Base-by-base conservation (phyloP, 345 rosid species). In the Citrus mangshanensis region DNA sequence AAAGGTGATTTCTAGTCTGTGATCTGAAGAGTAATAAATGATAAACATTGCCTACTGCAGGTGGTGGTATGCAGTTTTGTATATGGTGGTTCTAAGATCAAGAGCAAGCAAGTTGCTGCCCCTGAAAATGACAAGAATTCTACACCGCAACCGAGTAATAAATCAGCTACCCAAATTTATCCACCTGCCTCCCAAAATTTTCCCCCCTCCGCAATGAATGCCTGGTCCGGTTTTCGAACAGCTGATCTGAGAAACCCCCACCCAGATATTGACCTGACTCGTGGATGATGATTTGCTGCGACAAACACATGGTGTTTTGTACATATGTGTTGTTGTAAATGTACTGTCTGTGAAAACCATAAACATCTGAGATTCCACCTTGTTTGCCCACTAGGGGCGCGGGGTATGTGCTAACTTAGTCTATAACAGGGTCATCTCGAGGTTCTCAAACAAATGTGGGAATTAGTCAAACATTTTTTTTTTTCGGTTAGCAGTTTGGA, bases 1-100 rank as follows among this genome's bases (percentile, higher is more conserved):
- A 12, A 37, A 3, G 19, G 13, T 40, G 40, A n/a, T 68, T 70
- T 14, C 22, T 25, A 46, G 60, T 37, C 6, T 13, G 12, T 21
- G 65, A 51, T 72, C 62, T 1, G 19, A 46, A 74, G 59, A 30
- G 63, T 75, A 65, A 75, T 66, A 63, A 63, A 64, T 75, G 71
- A 59, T 80, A 14, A 60, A 35, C 49, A 62, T 27, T 73, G 68
- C 69, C 80, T 82, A 77, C 34, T 76, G 84, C 91, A 96, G 98
- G 94, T 96, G 85, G 97, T 94, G 75, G 88, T 88, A 16, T 96
- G 98, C 90, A 96, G 95, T 83, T 96, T 96, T 82, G 89, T 91
- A 21, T 87, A 93, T 49, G 97, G 92, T 22, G 84, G 86, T 81
- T 72, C 92, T 49, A 95, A 89, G 87, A 59, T 78, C 67, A 90